Percentiles rank a stretch among this genome's conserved stretches.
Evolutionary conservation across 257 asterid species (phyloP).

Genomic region (Solanum rostratum): DNA sequence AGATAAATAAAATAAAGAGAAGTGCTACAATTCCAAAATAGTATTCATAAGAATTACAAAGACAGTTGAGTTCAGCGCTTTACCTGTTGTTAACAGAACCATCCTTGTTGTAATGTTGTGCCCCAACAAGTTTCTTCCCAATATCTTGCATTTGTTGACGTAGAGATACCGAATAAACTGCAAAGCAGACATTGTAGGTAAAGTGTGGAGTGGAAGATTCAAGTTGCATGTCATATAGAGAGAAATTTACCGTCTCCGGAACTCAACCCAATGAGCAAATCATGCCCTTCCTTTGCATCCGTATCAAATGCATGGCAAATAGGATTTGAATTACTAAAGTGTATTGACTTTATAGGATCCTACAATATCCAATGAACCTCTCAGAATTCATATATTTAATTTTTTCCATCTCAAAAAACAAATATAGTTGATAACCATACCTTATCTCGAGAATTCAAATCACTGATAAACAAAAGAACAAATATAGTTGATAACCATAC

Average conservation of each 20-base stretch:
- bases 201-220: background rate
- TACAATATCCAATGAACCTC: conserved; percentile 30
- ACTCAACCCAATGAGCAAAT: conserved; percentile 84
- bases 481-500: conserved; percentile 28
- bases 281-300: conserved; percentile 96
- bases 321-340: conserved; percentile 86
- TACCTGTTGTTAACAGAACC: conserved; percentile 74
- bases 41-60: background rate
- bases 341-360: conserved; percentile 97
- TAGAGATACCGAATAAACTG: conserved; percentile 90
- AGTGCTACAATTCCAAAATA: background rate
- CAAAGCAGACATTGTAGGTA: conserved; percentile 6
- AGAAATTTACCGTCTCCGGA: conserved; percentile 77
- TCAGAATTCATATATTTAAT: conserved; percentile 15
- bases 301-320: conserved; percentile 97
- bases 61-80: conserved; percentile 6
- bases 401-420: background rate
- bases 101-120: conserved; percentile 98
- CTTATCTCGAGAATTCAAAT: conserved; percentile 97
- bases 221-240: background rate
- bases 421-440: conserved; percentile 28
- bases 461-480: conserved; percentile 54
- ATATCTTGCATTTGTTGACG: conserved; percentile 93
- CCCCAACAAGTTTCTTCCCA: conserved; percentile 98
- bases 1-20: background rate